Percentiles rank a stretch among this genome's conserved stretches.
Evolutionary conservation across 148 eudicot genomes (phyloP).

Genomic region (Tetragonia tetragonoides): DNA sequence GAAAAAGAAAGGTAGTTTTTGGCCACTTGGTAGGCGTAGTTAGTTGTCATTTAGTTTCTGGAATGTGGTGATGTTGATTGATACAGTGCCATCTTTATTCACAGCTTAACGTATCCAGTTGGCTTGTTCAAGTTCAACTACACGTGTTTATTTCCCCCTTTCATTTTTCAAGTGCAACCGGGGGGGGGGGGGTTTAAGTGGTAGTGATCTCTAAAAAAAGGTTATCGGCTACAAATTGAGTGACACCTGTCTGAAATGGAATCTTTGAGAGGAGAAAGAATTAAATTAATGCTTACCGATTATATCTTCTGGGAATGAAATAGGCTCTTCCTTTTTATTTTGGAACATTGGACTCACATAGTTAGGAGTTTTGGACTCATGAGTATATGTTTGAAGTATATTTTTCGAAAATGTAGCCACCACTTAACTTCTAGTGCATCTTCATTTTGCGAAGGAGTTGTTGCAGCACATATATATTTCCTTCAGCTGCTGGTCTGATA

Average conservation of each 20-base stretch:
- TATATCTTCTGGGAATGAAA: background rate
- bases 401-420: background rate
- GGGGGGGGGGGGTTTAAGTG: no score
- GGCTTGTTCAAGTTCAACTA: background rate
- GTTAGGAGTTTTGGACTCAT: no score
- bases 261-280: background rate
- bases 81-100: background rate
- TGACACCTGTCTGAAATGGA: background rate
- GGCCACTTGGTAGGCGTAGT: background rate
- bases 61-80: background rate
- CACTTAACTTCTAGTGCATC: background rate
- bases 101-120: background rate
- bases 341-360: no score
- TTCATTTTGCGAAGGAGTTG: background rate
- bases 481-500: background rate
- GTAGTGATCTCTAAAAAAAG: no score
- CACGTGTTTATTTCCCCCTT: no score
- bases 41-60: conserved; percentile 1
- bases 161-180: no score
- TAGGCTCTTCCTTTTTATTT: background rate
- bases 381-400: no score
- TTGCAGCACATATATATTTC: background rate
- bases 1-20: conserved; percentile 81
- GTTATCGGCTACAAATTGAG: no score
- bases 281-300: background rate